Evolutionary conservation across 73 alveolate genomes (phyloP).

Genomic region (Paramecium tetraurelia): DNA sequence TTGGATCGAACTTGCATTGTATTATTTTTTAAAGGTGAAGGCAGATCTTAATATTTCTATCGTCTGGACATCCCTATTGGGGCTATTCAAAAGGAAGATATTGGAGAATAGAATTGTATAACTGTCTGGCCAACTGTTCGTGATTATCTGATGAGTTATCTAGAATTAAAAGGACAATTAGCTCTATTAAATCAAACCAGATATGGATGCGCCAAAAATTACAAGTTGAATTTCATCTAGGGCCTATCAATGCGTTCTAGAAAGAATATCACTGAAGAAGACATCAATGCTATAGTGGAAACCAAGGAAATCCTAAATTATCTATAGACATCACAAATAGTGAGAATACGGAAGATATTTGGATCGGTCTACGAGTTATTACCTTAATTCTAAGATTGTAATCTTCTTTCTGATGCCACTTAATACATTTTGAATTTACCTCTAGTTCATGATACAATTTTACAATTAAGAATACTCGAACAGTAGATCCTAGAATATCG

Average conservation of each 20-base stretch:
- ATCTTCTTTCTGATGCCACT: background rate
- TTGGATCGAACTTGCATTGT: conserved; percentile 4
- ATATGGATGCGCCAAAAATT: background rate
- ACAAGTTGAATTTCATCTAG: background rate
- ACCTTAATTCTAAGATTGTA: background rate
- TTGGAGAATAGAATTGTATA: background rate
- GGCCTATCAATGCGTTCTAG: background rate
- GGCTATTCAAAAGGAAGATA: background rate
- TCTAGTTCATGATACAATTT: conserved; percentile 2
- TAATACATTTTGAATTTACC: conserved; percentile 25
- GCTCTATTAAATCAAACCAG: background rate
- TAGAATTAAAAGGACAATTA: background rate
- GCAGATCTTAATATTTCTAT: conserved; percentile 21
- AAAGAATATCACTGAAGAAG: background rate
- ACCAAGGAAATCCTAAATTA: background rate
- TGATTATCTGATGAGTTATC: conserved; percentile 1
- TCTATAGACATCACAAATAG: conserved; percentile 26
- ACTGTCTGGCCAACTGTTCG: conserved; percentile 47
- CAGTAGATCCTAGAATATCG: background rate
- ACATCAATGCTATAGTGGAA: background rate
- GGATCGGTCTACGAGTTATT: conserved; percentile 29
- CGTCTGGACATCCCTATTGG: conserved; percentile 43
- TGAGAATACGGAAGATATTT: background rate
- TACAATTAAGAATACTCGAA: background rate
- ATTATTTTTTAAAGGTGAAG: conserved; percentile 42